Evolutionary conservation across 2,329 filamentous ascomycete genomes (phyloP).

Genomic region (Aspergillus caelatus): DNA sequence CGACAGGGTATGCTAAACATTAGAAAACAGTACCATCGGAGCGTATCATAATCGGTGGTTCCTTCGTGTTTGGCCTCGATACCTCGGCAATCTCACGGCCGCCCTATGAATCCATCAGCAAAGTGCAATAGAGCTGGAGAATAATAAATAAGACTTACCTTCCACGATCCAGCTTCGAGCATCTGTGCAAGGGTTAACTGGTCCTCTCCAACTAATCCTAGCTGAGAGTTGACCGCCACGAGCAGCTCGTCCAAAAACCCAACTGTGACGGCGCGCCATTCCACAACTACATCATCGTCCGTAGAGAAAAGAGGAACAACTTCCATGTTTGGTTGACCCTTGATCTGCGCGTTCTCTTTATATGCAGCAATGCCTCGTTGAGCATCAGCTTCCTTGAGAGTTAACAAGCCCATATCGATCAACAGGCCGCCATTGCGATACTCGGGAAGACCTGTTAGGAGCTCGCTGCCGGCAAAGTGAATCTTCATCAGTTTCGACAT

Average conservation of each 20-base stretch:
- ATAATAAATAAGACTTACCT: conserved; percentile 61
- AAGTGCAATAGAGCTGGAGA: conserved; percentile 8
- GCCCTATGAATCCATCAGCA: conserved; percentile 59
- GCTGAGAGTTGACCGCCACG: conserved; percentile 66
- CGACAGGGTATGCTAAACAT: conserved; percentile 27
- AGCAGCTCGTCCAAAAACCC: conserved; percentile 73
- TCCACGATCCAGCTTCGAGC: conserved; percentile 96
- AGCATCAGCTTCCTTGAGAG: conserved; percentile 69
- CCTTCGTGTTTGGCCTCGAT: conserved; percentile 91
- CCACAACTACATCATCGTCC: conserved; percentile 76
- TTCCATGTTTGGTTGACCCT: conserved; percentile 71
- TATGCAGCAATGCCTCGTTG: conserved; percentile 73
- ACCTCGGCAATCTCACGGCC: conserved; percentile 96
- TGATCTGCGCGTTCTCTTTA: conserved; percentile 69
- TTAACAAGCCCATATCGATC: conserved; percentile 80
- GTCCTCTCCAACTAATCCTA: conserved; percentile 71
- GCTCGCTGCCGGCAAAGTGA: conserved; percentile 76
- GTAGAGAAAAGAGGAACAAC: conserved; percentile 73
- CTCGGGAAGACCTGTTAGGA: conserved; percentile 85
- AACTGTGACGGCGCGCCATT: conserved; percentile 76
- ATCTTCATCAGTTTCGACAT: conserved; percentile 81
- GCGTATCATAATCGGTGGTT: conserved; percentile 92
- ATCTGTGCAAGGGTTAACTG: conserved; percentile 80
- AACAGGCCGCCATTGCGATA: conserved; percentile 91
- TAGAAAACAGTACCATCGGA: conserved; percentile 97